Percentiles rank a stretch among this genome's conserved stretches.
Evolutionary conservation across 164 flowering plant species (phyloP).

Genomic region (Dillenia suffruticosa): DNA sequence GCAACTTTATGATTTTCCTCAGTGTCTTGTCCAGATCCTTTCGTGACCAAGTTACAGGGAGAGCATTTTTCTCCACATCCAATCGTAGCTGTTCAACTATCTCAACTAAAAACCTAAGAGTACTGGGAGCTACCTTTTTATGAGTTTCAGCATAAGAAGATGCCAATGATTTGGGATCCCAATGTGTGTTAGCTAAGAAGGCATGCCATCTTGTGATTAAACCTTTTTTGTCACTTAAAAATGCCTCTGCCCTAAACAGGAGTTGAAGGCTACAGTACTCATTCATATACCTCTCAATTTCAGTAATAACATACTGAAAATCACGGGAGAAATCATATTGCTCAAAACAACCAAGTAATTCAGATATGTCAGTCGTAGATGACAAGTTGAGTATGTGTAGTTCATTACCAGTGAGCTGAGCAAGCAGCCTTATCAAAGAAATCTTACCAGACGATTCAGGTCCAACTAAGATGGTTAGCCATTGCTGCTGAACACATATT

Average conservation of each 20-base stretch:
- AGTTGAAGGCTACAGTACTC: conserved; percentile 50
- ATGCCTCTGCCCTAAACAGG: conserved; percentile 29
- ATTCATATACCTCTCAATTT: conserved; percentile 52
- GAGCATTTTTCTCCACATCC: conserved; percentile 17
- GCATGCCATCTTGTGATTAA: conserved; percentile 53
- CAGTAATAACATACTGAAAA: conserved; percentile 42
- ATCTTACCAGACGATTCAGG: conserved; percentile 96
- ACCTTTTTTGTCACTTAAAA: conserved; percentile 24
- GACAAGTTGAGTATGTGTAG: conserved; percentile 85
- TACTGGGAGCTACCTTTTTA: conserved; percentile 22
- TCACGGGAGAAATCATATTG: conserved; percentile 72
- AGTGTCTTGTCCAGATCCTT: conserved; percentile 39
- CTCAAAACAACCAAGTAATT: conserved; percentile 94
- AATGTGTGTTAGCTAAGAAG: conserved; percentile 37
- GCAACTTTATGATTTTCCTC: conserved; percentile 43
- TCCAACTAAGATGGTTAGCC: conserved; percentile 86
- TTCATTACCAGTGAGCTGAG: conserved; percentile 83
- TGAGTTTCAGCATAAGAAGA: conserved; percentile 23
- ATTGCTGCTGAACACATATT: conserved; percentile 59
- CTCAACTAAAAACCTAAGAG: conserved; percentile 40
- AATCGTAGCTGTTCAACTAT: conserved; percentile 49
- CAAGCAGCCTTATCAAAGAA: conserved; percentile 69
- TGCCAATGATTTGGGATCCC: conserved; percentile 16
- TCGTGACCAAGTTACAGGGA: conserved; percentile 47
- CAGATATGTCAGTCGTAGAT: conserved; percentile 87